These are phyloP conservation scores for Protomyces macrosporus DNA, from an alignment of 1,139 yeast genomes.

Conservation along the genomic window DNA sequence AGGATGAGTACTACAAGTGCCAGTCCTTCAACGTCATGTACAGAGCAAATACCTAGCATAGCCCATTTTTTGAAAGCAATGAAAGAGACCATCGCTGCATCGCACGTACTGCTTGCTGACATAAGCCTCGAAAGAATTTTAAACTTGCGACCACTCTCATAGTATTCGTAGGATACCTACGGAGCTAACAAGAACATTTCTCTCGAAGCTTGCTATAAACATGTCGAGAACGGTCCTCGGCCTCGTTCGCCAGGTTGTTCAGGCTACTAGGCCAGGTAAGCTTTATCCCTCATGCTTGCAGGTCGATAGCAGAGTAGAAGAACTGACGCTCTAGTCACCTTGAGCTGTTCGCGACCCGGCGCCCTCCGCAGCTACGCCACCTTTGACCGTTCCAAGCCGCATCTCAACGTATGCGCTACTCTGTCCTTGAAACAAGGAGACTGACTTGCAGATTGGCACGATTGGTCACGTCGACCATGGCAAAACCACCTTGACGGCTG, in stretches of 20 bases:
- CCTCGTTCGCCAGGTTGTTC: constrained; percentile 13
- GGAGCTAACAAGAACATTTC: no score
- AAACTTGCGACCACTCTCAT: not conserved
- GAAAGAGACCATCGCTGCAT: not conserved
- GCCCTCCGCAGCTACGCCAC: constrained; percentile 40
- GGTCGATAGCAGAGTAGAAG: not conserved
- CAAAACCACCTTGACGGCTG: constrained; percentile 96
- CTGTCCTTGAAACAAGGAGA: constrained; percentile 27
- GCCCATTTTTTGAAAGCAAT: no score
- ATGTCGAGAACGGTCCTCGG: constrained; percentile 16
- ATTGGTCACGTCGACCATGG: constrained; percentile 98
- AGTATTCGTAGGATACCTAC: no score
- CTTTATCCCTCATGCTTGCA: not conserved
- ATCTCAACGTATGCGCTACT: constrained; percentile 52
- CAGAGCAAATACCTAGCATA: no score
- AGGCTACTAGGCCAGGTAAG: constrained; percentile 8
- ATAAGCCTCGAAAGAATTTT: not conserved
- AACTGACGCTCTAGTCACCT: not conserved
- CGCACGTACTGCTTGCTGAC: not conserved
- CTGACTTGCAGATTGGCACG: constrained; percentile 58
- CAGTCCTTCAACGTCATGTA: no score
- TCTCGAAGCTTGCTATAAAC: not conserved
- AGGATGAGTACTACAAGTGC: no score
- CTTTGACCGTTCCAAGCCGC: constrained; percentile 90
- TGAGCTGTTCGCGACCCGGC: not conserved